A percentile compares a stretch with the other conserved stretches of the same genome.
Evolutionary conservation across 2,329 filamentous ascomycete species (phyloP).

Genomic region (Pseudogymnoascus pannorum): DNA sequence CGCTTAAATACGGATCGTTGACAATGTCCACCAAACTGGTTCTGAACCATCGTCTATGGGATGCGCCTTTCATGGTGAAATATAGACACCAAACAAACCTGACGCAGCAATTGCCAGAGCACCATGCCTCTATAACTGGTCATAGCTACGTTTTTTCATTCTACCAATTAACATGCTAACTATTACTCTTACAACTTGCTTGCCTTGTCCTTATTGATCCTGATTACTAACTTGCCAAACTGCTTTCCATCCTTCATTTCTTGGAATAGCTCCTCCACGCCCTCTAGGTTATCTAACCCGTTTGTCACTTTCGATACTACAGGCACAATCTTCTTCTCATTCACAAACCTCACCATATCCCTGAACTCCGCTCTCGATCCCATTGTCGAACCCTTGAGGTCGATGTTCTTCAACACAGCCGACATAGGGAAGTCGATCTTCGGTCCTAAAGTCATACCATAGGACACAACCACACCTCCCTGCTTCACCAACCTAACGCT

Average conservation of each 20-base stretch:
- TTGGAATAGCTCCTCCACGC: constrained; percentile 74
- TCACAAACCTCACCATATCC: constrained; percentile 85
- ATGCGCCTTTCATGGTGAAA: background rate
- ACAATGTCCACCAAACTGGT: background rate
- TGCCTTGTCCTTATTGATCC: constrained; percentile 40
- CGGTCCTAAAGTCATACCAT: constrained; percentile 84
- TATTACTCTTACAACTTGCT: constrained; percentile 13
- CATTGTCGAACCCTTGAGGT: constrained; percentile 83
- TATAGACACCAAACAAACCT: background rate
- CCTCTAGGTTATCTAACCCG: constrained; percentile 67
- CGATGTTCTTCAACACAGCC: constrained; percentile 80
- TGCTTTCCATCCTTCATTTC: constrained; percentile 82
- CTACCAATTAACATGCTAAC: background rate
- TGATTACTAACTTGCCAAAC: constrained; percentile 87
- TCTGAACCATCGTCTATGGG: background rate
- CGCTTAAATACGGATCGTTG: background rate
- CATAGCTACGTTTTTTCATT: background rate
- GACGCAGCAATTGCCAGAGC: background rate
- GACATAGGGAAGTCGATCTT: constrained; percentile 83
- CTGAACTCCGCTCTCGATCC: constrained; percentile 80
- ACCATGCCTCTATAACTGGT: background rate
- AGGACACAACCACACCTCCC: constrained; percentile 77
- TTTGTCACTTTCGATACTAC: constrained; percentile 68
- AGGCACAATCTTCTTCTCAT: constrained; percentile 63
- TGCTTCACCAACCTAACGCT: constrained; percentile 32